Percentiles rank a stretch among this genome's conserved stretches.
phyloP scores from a whole-genome alignment of 2,329 filamentous ascomycete genomes.

The Cytospora piceae region DNA sequence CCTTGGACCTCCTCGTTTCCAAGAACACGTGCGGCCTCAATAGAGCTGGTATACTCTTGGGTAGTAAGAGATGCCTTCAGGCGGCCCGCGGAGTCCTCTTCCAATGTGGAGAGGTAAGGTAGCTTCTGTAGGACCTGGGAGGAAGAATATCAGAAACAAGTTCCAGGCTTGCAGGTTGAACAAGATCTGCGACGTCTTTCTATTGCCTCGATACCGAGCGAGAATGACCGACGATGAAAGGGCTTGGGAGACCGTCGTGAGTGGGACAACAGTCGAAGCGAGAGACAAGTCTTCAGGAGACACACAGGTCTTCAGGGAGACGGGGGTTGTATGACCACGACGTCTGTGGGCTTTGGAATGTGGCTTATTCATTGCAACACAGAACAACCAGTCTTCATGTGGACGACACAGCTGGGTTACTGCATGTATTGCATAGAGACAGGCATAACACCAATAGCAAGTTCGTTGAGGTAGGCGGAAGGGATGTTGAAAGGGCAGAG shows the following conservation, averaged over 20 bases:
- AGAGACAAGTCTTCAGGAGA: conserved; percentile 4
- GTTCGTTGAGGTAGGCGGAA: neutral
- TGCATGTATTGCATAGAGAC: neutral
- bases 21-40: conserved; percentile 6
- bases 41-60: neutral
- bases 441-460: neutral
- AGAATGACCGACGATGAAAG: conserved; percentile 1
- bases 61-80: neutral
- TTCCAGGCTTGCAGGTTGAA: neutral
- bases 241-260: neutral
- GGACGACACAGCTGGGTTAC: neutral
- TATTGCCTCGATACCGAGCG: conserved; percentile 4
- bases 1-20: conserved; percentile 12
- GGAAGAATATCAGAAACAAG: conserved; percentile 23
- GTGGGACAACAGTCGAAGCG: neutral
- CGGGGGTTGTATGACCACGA: conserved; percentile 9
- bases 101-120: neutral
- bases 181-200: neutral
- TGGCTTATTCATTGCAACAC: neutral
- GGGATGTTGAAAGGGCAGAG: neutral
- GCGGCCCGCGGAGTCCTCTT: conserved; percentile 2
- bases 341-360: neutral
- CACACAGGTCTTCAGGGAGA: conserved; percentile 5
- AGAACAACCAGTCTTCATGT: neutral
- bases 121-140: conserved; percentile 24